Evolutionary conservation across 345 rosid genomes (phyloP), one percentile per base, ranked within the genome.

Genomic region (Trapa incisa): DNA sequence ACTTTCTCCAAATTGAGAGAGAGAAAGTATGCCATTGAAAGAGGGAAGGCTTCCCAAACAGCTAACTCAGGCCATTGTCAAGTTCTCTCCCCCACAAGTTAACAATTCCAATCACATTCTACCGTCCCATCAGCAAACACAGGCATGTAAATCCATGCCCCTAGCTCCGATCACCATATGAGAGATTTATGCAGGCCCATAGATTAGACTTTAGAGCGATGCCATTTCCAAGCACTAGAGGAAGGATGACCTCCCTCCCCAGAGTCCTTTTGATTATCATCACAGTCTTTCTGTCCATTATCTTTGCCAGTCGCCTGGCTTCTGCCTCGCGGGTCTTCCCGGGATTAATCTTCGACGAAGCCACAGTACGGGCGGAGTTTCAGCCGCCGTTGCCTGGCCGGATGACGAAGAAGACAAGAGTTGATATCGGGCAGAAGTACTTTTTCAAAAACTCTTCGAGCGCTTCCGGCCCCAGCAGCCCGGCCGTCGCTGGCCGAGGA

Each of bases 361-460:
- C 17, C 45, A 6, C 56, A 22, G 62, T 32, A 10, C 33, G 10
- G 9, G 22, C 60, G 22, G 22, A 16, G 29, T 22, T 22, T 22
- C 29, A 22, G 41, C 69, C 42, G 2, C 14, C 47, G 56, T 1
- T 0, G 43, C 4, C 43, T 4, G 43, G 43, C 29, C 29, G 6
- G 39, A 3, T 22, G 32, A 32, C 53, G 0, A 13, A 29, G 65
- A 14, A 41, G 56, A 36, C 4, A 22, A 42, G 42, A 47, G 66
- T 35, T 50, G 60, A 48, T 61, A 58, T 17, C 37, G 37, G 47
- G 61, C 67, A n/a, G 37, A 45, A 63, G 54, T 61, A 62, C 58
- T 70, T 63, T 47, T 47, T 17, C 5, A 3, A 52, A 14, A 45
- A 42, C 32, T 9, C 57, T 35, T 12, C 15, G 22, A 33, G 62